These are phyloP conservation scores for Colletotrichum viniferum DNA, from an alignment of 2,329 filamentous ascomycete genomes.

Conservation along the genomic window DNA sequence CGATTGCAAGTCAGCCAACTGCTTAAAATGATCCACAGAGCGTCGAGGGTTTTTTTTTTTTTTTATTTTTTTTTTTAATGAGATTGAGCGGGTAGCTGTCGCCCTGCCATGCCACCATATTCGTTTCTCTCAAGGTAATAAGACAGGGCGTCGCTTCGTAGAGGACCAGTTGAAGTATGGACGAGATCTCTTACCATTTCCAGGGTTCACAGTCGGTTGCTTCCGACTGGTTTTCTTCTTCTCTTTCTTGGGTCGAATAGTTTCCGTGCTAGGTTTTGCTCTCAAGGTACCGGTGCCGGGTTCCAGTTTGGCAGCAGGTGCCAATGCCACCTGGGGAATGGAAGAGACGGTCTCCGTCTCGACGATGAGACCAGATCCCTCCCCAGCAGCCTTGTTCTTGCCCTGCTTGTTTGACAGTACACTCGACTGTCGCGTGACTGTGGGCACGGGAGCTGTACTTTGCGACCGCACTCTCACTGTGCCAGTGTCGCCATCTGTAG, in stretches of 20 bases:
- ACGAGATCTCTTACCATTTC: constrained; percentile 67
- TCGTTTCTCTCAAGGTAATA: neutral
- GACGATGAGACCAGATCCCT: constrained; percentile 91
- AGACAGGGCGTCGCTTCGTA: neutral
- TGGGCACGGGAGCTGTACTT: constrained; percentile 53
- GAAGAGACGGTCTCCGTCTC: constrained; percentile 96
- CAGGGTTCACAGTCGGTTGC: constrained; percentile 70
- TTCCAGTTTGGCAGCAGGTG: constrained; percentile 65
- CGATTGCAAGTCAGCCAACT: constrained; percentile 45
- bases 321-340: constrained; percentile 81
- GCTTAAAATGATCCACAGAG: neutral
- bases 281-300: constrained; percentile 76
- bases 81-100: constrained; percentile 5
- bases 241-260: constrained; percentile 92
- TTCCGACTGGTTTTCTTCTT: constrained; percentile 83
- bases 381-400: constrained; percentile 69
- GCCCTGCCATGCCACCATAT: neutral
- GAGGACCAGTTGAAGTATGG: constrained; percentile 26
- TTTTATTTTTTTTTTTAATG: constrained; percentile 19
- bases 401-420: constrained; percentile 66
- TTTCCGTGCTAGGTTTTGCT: constrained; percentile 91
- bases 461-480: constrained; percentile 50
- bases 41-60: neutral
- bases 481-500: constrained; percentile 69
- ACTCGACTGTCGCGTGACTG: constrained; percentile 69